Base-by-base conservation (phyloP, 495 filamentous ascomycete genomes). In the Cenococcum geophilum region DNA sequence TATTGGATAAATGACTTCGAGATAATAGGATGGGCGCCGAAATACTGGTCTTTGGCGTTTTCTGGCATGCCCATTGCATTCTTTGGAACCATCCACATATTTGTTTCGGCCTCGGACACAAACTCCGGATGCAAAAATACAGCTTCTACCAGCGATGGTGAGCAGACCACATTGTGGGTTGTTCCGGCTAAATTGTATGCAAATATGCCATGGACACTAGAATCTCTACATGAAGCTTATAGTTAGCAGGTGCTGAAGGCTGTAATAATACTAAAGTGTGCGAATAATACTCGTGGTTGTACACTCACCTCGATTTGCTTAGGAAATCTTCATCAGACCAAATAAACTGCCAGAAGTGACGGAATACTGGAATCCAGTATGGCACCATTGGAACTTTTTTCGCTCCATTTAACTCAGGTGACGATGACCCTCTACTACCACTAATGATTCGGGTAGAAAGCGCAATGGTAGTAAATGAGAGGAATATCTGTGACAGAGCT, bases 311-410 rank as follows among this genome's bases (percentile, higher is more conserved):
- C 5, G 74, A 62, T 57, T 73, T 64, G 34, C 67, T 63, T 12
- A 81, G 59, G 51, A 81, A 78, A 8, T 64, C 61, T 18, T 77
- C 71, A 68, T 76, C 73, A 55, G 78, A 67, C 67, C 77, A 75
- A 16, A 77, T 61, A 66, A 83, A 75, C 20, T 75, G 71, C 23
- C 77, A 57, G 12, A 77, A 71, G 74, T 86, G 83, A 42, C 83
- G 80, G 1, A 85, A 37, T 61, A 77, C 74, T 12, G 83, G 83
- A 8, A 85, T 57, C 81, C 81, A 87, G 71, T 86, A 86, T 12
- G 83, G 82, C 10, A 77, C 56, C 36, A 72, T 64, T 62, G 73
- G 74, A 45, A 80, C 74, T 52, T 57, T 60, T 48, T 60, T 37
- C 56, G 58, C 57, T 32, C 60, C 62, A 35, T 64, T 34, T 45